Evolutionary conservation across 192 early-diverging fungal species (phyloP).

Genomic region (Martensiomyces pterosporus): DNA sequence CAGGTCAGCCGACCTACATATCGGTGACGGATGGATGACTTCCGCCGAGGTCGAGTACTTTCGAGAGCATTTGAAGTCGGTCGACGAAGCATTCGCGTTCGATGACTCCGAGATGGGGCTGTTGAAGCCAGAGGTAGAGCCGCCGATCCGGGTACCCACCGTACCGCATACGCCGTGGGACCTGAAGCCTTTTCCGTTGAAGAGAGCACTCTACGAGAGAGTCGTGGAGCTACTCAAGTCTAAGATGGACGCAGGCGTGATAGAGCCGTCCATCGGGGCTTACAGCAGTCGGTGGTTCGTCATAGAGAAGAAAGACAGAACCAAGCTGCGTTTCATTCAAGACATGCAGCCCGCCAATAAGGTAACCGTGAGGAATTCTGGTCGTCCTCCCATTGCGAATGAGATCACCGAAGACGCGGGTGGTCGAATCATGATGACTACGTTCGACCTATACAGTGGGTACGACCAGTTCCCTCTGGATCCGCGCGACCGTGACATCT

Average conservation of each 20-base stretch:
- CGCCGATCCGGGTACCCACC: conserved; percentile 1
- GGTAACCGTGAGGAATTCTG: conserved; percentile 3
- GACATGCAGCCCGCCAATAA: conserved; percentile 3
- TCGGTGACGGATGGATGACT: too few relatives aligned
- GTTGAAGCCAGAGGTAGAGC: too few relatives aligned
- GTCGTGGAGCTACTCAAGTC: not conserved
- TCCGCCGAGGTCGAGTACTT: too few relatives aligned
- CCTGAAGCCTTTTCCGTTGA: conserved; percentile 1
- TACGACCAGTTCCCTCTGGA: conserved; percentile 9
- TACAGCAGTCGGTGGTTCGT: conserved; percentile 8
- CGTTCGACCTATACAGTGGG: conserved; percentile 6
- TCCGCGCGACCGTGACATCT: conserved; percentile 5
- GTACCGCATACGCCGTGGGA: conserved; percentile 5
- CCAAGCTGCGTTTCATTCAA: conserved; percentile 9
- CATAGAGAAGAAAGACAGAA: conserved; percentile 4
- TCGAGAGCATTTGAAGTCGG: too few relatives aligned
- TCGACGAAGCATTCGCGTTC: too few relatives aligned
- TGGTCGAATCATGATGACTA: not conserved
- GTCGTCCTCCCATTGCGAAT: conserved; percentile 1
- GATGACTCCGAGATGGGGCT: too few relatives aligned
- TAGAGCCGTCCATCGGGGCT: conserved; percentile 7
- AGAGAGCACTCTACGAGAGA: not conserved
- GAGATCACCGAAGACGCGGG: conserved; percentile 2
- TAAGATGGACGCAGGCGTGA: not conserved
- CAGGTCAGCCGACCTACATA: too few relatives aligned